Evolutionary conservation across 257 asterid genomes (phyloP).

Genomic region (Nyctanthes arbortristis): DNA sequence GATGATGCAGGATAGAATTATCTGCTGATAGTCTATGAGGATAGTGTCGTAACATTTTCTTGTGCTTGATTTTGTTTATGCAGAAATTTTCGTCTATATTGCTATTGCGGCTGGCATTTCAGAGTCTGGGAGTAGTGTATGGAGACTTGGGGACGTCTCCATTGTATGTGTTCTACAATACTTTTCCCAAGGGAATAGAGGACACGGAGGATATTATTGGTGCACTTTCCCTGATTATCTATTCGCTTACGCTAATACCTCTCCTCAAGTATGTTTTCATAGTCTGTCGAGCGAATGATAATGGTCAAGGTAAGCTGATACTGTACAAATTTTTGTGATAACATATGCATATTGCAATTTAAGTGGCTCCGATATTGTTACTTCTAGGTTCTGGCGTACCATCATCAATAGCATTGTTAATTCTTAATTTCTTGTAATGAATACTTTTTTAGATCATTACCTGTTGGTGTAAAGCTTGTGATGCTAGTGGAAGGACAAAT

Average conservation of each 20-base stretch:
- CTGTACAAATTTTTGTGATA: neutral
- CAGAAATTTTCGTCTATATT: slow-evolving; percentile 85
- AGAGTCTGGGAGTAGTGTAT: slow-evolving; percentile 95
- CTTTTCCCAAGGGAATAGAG: slow-evolving; percentile 78
- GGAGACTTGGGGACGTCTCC: slow-evolving; percentile 99
- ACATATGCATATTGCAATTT: neutral
- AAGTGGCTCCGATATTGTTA: neutral
- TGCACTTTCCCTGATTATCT: slow-evolving; percentile 91
- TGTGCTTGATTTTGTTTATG: slow-evolving; percentile 16
- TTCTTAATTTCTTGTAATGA: neutral
- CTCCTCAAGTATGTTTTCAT: slow-evolving; percentile 96
- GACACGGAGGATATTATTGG: slow-evolving; percentile 87
- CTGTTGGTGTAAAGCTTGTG: neutral
- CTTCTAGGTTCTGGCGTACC: neutral
- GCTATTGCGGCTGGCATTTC: slow-evolving; percentile 93
- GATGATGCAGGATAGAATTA: neutral
- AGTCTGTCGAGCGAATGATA: slow-evolving; percentile 97
- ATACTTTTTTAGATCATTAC: neutral
- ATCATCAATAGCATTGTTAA: neutral
- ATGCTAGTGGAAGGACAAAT: neutral
- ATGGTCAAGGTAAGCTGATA: slow-evolving; percentile 77
- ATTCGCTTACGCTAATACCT: slow-evolving; percentile 93
- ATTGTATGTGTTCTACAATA: slow-evolving; percentile 89
- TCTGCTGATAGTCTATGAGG: slow-evolving; percentile 8
- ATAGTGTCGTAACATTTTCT: neutral